Conservation (phyloP, 441 rosid species). For the Pelargonium fulgidum region DNA sequence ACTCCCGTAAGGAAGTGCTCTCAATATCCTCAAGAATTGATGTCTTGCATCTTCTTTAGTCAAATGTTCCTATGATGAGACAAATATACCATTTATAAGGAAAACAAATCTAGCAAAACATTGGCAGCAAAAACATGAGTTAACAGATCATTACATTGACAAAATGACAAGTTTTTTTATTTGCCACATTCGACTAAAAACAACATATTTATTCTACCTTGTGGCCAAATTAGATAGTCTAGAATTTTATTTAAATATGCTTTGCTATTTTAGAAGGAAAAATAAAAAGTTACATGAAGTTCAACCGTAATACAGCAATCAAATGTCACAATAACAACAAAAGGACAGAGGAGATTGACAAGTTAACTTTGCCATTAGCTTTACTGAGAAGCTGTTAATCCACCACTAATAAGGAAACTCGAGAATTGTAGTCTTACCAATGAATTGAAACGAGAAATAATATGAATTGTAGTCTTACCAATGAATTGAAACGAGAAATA, state of each 20-base stretch:
- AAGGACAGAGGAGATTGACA: too few relatives aligned
- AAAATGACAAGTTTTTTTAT: too few relatives aligned
- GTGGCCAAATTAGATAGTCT: background rate
- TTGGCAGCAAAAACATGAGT: background rate
- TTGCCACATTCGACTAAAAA: background rate
- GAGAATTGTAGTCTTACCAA: slow-evolving; percentile 47
- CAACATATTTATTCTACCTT: background rate
- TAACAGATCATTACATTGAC: background rate
- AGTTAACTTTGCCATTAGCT: too few relatives aligned
- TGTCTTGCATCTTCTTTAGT: slow-evolving; percentile 94
- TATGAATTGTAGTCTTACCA: slow-evolving; percentile 55
- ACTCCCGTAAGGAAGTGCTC: slow-evolving; percentile 84
- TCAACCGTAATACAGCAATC: background rate
- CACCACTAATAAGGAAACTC: background rate
- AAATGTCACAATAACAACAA: background rate
- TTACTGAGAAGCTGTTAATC: too few relatives aligned
- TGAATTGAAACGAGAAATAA: slow-evolving; percentile 76
- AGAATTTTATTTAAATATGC: background rate
- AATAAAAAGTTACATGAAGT: background rate
- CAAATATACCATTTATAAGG: slow-evolving; percentile 11
- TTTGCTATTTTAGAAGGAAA: background rate
- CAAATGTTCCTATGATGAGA: slow-evolving; percentile 57
- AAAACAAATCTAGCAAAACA: background rate
- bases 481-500: slow-evolving; percentile 72
- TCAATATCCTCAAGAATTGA: slow-evolving; percentile 77